Conservation (phyloP, 1,284 basidiomycete genomes). For the Coriolopsis trogii region DNA sequence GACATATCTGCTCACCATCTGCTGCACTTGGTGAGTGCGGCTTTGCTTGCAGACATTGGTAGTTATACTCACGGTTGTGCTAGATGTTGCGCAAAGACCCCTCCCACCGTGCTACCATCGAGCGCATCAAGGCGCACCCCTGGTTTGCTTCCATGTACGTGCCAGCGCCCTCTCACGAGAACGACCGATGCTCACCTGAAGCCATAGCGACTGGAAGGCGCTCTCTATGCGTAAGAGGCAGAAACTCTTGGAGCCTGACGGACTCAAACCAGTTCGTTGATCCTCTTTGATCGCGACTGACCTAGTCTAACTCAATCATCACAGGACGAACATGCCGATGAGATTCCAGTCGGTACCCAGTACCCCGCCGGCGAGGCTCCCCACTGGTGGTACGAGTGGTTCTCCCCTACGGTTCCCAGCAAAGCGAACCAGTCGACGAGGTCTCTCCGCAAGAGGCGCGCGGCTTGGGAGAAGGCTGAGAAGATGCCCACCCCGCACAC, state of each 20-base stretch:
- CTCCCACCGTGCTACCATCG: slow-evolving; percentile 19
- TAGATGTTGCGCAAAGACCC: slow-evolving; percentile 32
- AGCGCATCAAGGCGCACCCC: slow-evolving; percentile 27
- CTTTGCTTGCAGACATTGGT: neutral
- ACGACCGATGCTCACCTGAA: neutral
- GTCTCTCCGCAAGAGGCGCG: neutral
- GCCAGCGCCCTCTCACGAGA: neutral
- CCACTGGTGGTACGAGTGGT: slow-evolving; percentile 17
- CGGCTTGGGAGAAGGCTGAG: neutral
- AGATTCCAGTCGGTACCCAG: slow-evolving; percentile 9
- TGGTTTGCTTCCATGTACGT: slow-evolving; percentile 28
- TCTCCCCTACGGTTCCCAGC: slow-evolving; percentile 5
- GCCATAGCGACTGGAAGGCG: slow-evolving; percentile 10
- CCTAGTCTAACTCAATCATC: neutral
- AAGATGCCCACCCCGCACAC: neutral
- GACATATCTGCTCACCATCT: slow-evolving; percentile 18
- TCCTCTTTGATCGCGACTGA: neutral
- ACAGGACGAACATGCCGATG: slow-evolving; percentile 7
- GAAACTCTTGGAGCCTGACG: neutral
- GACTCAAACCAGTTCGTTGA: slow-evolving; percentile 10
- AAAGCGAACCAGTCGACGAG: slow-evolving; percentile 3
- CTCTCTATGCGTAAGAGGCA: slow-evolving; percentile 7
- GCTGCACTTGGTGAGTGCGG: slow-evolving; percentile 14
- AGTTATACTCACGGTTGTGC: neutral
- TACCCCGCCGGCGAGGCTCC: slow-evolving; percentile 10